phyloP scores from a whole-genome alignment of 257 asterid genomes.

The Solanum arcanum region DNA sequence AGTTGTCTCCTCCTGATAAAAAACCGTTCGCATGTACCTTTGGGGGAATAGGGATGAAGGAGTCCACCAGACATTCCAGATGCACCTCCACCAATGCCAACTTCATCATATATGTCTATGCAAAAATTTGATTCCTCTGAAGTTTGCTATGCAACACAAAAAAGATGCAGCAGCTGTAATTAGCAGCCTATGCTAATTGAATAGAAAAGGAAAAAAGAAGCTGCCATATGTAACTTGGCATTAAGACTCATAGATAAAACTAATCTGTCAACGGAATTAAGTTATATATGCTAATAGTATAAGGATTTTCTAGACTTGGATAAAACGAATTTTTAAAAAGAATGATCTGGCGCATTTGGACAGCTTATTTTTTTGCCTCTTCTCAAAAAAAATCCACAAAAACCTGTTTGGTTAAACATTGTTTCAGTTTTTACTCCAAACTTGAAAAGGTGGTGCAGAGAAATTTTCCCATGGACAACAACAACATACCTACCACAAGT shows the following conservation, averaged over 20 bases:
- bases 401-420: neutral
- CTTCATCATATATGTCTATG: slow-evolving; percentile 82
- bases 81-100: slow-evolving; percentile 96
- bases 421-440: neutral
- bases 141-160: slow-evolving; percentile 38
- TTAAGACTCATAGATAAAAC: neutral
- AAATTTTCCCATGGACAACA: neutral
- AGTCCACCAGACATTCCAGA: slow-evolving; percentile 99
- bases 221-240: neutral
- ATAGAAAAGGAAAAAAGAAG: neutral
- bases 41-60: slow-evolving; percentile 93
- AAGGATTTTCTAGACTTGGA: neutral
- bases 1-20: neutral
- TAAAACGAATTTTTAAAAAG: neutral
- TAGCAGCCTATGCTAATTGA: slow-evolving; percentile 5
- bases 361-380: neutral
- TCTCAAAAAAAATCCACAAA: neutral
- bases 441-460: neutral
- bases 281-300: neutral
- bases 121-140: slow-evolving; percentile 42
- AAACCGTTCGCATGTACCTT: slow-evolving; percentile 34
- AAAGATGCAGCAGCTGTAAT: neutral
- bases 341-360: neutral
- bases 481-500: neutral
- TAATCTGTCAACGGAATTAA: neutral